A percentile compares a stretch with the other conserved stretches of the same genome.
Conservation (phyloP, 2,329 filamentous ascomycete species). For the Ceratocystis alfenasii region DNA sequence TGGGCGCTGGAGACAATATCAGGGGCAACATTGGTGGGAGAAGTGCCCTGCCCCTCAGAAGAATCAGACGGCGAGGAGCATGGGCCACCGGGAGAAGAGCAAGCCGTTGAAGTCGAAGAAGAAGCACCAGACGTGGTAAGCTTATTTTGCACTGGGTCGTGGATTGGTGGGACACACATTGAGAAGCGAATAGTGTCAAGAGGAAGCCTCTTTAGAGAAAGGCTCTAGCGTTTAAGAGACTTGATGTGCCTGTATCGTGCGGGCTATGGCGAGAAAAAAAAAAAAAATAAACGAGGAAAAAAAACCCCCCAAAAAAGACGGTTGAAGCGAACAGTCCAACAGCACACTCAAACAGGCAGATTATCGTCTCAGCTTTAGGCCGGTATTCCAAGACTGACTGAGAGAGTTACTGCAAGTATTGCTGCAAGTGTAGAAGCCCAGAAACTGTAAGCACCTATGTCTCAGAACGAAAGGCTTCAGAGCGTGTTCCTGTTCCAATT, state of each 20-base stretch:
- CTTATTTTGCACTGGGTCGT: constrained; percentile 13
- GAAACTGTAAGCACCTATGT: not conserved
- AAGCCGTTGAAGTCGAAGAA: not conserved
- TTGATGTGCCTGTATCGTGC: not conserved
- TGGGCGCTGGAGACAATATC: not conserved
- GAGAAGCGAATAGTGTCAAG: not conserved
- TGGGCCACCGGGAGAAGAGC: too few relatives aligned
- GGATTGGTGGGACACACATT: constrained; percentile 19
- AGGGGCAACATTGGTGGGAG: not conserved
- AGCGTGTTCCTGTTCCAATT: not conserved
- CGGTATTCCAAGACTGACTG: not conserved
- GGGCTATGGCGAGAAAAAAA: not conserved
- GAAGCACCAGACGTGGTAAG: not conserved
- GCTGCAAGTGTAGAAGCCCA: not conserved
- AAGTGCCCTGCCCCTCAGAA: not conserved
- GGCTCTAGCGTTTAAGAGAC: not conserved
- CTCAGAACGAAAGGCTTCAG: not conserved
- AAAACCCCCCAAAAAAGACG: not conserved
- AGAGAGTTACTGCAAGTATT: not conserved
- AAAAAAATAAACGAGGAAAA: too few relatives aligned
- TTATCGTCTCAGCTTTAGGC: not conserved
- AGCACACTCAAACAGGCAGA: not conserved
- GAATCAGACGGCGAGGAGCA: not conserved
- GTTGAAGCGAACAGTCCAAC: not conserved
- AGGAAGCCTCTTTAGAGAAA: not conserved